phyloP scores from a whole-genome alignment of 2,329 filamentous ascomycete species.

The Cordyceps pruinosa region DNA sequence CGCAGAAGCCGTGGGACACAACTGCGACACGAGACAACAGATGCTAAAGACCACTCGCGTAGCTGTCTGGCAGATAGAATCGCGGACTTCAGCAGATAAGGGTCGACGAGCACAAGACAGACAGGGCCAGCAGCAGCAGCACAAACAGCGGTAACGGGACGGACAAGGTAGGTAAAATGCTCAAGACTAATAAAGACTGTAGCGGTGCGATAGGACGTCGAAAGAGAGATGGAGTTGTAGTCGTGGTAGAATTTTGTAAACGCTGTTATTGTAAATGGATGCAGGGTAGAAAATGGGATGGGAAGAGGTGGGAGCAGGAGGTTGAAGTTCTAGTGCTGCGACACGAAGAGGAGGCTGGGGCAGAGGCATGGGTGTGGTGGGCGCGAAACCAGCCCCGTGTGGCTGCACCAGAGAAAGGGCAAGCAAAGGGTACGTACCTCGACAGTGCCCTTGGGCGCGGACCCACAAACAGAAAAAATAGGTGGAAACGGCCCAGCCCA shows the following conservation, averaged over 20 bases:
- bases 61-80: neutral
- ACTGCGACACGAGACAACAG: neutral
- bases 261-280: slow-evolving; percentile 4
- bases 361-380: slow-evolving; percentile 3
- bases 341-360: slow-evolving; percentile 14
- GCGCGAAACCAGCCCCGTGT: slow-evolving; percentile 12
- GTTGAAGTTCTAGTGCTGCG: slow-evolving; percentile 8
- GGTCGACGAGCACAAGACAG: neutral
- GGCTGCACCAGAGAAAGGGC: neutral
- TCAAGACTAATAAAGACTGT: slow-evolving; percentile 2
- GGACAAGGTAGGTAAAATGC: slow-evolving; percentile 1
- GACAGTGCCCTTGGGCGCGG: too few relatives aligned
- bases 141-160: slow-evolving; percentile 1
- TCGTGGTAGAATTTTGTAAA: neutral
- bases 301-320: slow-evolving; percentile 5
- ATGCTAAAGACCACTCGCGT: neutral
- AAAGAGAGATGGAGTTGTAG: slow-evolving; percentile 3
- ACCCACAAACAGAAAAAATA: too few relatives aligned
- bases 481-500: neutral
- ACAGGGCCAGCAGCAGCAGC: neutral
- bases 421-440: too few relatives aligned
- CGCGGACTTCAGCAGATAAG: neutral
- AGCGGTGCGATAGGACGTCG: neutral
- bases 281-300: slow-evolving; percentile 11
- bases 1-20: neutral